These are phyloP conservation scores for Cornus controversa DNA, from an alignment of 148 eudicot species.

Conservation along the genomic window DNA sequence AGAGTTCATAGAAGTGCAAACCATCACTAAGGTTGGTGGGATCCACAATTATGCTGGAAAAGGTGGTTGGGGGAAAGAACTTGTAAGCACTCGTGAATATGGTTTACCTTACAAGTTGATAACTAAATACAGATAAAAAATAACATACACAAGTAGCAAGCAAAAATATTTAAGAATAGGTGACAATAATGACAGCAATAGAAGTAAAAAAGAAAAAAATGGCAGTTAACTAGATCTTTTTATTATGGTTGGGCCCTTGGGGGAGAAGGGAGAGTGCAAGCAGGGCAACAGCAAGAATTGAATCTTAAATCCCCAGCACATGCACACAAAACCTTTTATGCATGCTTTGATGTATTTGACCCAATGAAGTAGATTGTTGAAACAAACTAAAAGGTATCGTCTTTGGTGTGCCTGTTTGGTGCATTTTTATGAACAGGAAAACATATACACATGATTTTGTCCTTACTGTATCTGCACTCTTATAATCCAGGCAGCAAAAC, in stretches of 20 bases:
- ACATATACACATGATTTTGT: background rate
- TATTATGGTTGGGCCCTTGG: no score
- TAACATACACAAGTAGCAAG: background rate
- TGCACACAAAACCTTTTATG: background rate
- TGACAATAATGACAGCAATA: background rate
- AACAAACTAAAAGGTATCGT: background rate
- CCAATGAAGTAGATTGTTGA: background rate
- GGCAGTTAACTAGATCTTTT: no score
- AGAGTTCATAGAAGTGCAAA: conserved; percentile 80
- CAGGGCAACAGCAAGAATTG: background rate
- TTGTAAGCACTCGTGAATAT: background rate
- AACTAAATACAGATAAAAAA: background rate
- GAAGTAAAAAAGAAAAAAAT: background rate
- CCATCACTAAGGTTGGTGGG: conserved; percentile 77
- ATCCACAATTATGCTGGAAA: conserved; percentile 81
- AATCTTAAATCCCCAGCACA: background rate
- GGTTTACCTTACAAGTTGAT: background rate
- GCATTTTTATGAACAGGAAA: background rate
- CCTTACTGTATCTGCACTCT: background rate
- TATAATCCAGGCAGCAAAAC: background rate
- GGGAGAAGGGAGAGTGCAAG: no score
- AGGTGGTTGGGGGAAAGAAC: conserved; percentile 8
- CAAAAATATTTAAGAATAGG: background rate
- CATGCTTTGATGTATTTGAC: background rate
- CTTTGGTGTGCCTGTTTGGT: background rate